These are phyloP conservation scores for Ensete glaucum DNA, from an alignment of 176 grass and related monocot genomes.

Conservation along the genomic window DNA sequence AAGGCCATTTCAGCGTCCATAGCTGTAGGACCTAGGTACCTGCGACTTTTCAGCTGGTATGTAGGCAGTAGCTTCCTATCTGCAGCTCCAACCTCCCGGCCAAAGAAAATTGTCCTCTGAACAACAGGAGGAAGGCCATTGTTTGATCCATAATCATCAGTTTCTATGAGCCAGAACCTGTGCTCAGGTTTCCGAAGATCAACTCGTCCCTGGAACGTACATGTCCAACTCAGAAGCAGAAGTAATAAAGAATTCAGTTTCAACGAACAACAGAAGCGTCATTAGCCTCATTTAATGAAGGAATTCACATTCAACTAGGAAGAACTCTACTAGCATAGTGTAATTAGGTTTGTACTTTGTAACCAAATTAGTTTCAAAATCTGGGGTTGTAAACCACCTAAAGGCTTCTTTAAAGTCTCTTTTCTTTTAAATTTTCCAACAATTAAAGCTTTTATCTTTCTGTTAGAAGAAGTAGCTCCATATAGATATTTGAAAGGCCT, in stretches of 20 bases:
- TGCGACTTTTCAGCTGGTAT: slow-evolving; percentile 88
- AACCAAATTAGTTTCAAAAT: not conserved
- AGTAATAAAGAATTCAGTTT: too few species aligned
- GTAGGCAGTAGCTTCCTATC: slow-evolving; percentile 82
- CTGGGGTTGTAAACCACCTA: not conserved
- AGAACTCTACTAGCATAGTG: not conserved
- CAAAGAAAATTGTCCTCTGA: slow-evolving; percentile 77
- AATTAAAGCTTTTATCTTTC: not conserved
- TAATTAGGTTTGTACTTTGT: not conserved
- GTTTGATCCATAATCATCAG: slow-evolving; percentile 72
- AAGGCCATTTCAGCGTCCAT: slow-evolving; percentile 97
- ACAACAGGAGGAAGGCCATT: slow-evolving; percentile 80
- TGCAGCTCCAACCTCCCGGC: slow-evolving; percentile 72
- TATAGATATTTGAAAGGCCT: not conserved
- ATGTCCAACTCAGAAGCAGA: not conserved
- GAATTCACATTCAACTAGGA: not conserved
- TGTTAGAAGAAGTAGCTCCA: too few species aligned
- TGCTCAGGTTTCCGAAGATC: slow-evolving; percentile 73
- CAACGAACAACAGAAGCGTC: too few species aligned
- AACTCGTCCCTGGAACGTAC: slow-evolving; percentile 54
- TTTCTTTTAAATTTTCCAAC: not conserved
- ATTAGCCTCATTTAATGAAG: not conserved
- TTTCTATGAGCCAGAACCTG: slow-evolving; percentile 86
- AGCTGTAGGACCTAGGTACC: slow-evolving; percentile 78
- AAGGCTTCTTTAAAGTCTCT: not conserved